Percentiles rank a stretch among this genome's conserved stretches.
Conservation (phyloP, 75 land plant species). For the Gnetum montanum region DNA sequence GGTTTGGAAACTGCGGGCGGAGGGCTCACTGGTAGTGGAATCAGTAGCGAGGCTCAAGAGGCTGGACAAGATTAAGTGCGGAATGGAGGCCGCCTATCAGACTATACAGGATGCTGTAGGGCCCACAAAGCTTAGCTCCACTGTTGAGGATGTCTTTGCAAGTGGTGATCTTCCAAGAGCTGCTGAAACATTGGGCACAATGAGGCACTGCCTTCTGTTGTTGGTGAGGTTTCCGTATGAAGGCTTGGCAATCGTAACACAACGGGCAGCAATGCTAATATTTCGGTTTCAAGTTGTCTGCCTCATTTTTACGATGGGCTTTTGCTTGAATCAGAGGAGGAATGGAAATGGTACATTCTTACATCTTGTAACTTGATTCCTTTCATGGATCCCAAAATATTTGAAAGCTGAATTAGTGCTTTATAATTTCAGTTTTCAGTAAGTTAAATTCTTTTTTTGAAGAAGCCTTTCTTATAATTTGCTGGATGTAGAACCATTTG, state of each 20-base stretch:
- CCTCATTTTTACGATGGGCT: constrained; percentile 92
- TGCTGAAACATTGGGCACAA: constrained; percentile 91
- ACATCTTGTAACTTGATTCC: not conserved
- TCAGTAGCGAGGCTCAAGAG: constrained; percentile 85
- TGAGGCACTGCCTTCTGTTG: constrained; percentile 97
- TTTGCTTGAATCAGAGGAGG: constrained; percentile 87
- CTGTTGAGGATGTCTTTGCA: constrained; percentile 93
- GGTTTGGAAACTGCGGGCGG: too few species aligned
- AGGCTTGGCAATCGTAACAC: constrained; percentile 89
- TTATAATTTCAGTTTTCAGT: too few species aligned
- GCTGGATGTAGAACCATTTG: too few species aligned
- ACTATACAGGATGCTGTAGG: constrained; percentile 99
- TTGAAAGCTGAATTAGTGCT: too few species aligned
- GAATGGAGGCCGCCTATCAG: constrained; percentile 96
- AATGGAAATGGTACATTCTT: constrained; percentile 82
- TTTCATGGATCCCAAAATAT: too few species aligned
- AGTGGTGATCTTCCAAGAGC: constrained; percentile 90
- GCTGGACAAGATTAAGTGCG: constrained; percentile 80
- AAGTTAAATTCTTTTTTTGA: too few species aligned
- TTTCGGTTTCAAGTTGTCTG: constrained; percentile 77
- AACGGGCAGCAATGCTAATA: constrained; percentile 73
- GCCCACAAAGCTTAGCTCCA: constrained; percentile 85
- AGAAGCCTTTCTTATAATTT: too few species aligned
- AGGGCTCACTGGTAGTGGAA: constrained; percentile 85
- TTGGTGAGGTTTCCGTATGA: constrained; percentile 98